Percentiles rank a stretch among this genome's conserved stretches.
Evolutionary conservation across 192 early-diverging fungal genomes (phyloP).

Genomic region (Funneliformis mosseae): DNA sequence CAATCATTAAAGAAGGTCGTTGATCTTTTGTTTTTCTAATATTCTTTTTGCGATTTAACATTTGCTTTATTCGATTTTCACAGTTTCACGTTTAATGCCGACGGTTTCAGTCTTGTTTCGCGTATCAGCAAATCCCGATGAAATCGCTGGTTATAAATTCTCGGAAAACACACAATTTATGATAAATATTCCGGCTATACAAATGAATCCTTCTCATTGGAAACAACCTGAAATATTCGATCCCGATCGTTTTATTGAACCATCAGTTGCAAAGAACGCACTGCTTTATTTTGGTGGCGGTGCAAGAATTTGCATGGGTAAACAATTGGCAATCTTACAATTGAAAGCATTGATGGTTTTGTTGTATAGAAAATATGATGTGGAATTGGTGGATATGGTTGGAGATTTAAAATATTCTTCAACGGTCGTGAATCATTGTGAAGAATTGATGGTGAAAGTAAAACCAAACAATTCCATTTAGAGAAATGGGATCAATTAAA

Average conservation of each 20-base stretch:
- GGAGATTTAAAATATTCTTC: neutral
- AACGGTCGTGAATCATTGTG: neutral
- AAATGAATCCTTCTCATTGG: constrained; percentile 4
- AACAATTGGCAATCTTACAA: constrained; percentile 1
- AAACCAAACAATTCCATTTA: neutral
- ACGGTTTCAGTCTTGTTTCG: neutral
- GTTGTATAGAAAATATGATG: constrained; percentile 20
- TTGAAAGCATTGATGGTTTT: constrained; percentile 9
- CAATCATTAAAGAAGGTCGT: constrained; percentile 19
- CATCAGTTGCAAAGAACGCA: neutral
- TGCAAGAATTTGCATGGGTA: neutral
- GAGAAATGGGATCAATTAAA: neutral
- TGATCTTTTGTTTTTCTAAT: neutral
- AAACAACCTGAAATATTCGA: neutral
- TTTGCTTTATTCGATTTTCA: neutral
- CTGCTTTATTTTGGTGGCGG: constrained; percentile 14
- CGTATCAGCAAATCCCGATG: neutral
- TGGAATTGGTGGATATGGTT: neutral
- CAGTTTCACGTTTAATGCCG: neutral
- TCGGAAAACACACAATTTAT: neutral
- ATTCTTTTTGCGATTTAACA: neutral
- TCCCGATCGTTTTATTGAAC: constrained; percentile 11
- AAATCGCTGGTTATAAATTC: constrained; percentile 4
- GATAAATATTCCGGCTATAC: neutral
- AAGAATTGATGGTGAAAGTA: constrained; percentile 4